Evolutionary conservation across 257 asterid genomes (phyloP).

Genomic region (Nicotiana attenuata): DNA sequence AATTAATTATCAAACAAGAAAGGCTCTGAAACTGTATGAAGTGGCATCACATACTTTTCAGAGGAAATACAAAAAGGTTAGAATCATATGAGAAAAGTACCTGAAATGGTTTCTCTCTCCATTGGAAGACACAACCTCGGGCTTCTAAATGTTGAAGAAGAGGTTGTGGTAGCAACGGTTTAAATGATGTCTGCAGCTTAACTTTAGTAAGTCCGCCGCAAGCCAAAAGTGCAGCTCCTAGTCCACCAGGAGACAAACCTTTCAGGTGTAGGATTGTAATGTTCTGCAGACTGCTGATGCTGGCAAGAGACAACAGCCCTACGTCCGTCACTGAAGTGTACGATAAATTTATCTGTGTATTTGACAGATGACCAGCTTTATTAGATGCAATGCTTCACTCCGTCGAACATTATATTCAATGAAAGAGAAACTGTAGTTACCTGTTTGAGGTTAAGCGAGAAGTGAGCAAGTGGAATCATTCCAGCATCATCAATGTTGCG

Average conservation of each 20-base stretch:
- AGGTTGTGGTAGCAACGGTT: constrained; percentile 43
- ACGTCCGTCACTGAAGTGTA: constrained; percentile 70
- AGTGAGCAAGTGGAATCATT: constrained; percentile 70
- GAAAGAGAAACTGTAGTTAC: constrained; percentile 19
- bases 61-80: not conserved
- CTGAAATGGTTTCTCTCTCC: constrained; percentile 73
- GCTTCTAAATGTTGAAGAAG: constrained; percentile 64
- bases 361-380: not conserved
- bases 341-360: constrained; percentile 68
- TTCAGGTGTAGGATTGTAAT: constrained; percentile 54
- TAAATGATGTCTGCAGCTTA: constrained; percentile 66
- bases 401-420: not conserved
- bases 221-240: constrained; percentile 63
- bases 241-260: constrained; percentile 61
- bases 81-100: constrained; percentile 24
- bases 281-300: constrained; percentile 74
- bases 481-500: constrained; percentile 62
- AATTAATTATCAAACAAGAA: too few species aligned
- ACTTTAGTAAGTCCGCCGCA: constrained; percentile 81
- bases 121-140: constrained; percentile 70
- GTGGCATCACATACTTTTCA: not conserved
- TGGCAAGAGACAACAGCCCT: constrained; percentile 70
- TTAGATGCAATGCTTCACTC: not conserved
- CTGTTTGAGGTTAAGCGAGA: constrained; percentile 83
- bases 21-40: too few species aligned